A percentile compares a stretch with the other conserved stretches of the same genome.
Evolutionary conservation across 805 yeast genomes (phyloP).

Genomic region (Lipomyces chichibuensis): DNA sequence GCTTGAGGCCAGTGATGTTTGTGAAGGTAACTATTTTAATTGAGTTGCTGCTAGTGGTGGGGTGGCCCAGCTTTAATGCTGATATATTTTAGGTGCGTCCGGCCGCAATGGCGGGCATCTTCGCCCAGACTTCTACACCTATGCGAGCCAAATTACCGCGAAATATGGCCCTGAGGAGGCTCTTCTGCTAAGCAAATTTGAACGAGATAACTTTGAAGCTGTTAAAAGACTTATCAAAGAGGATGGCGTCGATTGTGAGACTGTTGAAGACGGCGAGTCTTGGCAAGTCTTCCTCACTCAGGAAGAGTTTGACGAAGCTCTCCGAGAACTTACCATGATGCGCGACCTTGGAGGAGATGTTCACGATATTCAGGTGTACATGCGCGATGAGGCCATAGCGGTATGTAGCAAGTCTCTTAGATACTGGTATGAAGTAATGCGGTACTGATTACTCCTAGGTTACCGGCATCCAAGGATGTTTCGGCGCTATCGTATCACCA

Average conservation of each 20-base stretch:
- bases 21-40: conserved; percentile 42
- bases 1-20: conserved; percentile 50
- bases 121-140: conserved; percentile 44
- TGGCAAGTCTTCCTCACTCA: conserved; percentile 35
- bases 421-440: conserved; percentile 39
- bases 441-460: conserved; percentile 39
- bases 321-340: conserved; percentile 20
- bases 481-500: conserved; percentile 46
- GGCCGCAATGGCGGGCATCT: conserved; percentile 57
- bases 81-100: conserved; percentile 44
- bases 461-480: conserved; percentile 41
- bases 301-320: conserved; percentile 30
- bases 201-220: conserved; percentile 44
- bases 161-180: conserved; percentile 43
- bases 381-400: conserved; percentile 25
- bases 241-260: conserved; percentile 48
- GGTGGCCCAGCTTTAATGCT: too few relatives aligned
- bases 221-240: conserved; percentile 45
- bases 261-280: conserved; percentile 46
- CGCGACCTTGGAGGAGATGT: conserved; percentile 30
- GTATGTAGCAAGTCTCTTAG: conserved; percentile 3
- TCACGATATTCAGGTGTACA: conserved; percentile 26
- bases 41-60: not conserved
- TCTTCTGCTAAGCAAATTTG: conserved; percentile 48
- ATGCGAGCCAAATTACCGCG: conserved; percentile 7